Conservation (phyloP, 345 rosid genomes). For the Heritiera fomes region DNA sequence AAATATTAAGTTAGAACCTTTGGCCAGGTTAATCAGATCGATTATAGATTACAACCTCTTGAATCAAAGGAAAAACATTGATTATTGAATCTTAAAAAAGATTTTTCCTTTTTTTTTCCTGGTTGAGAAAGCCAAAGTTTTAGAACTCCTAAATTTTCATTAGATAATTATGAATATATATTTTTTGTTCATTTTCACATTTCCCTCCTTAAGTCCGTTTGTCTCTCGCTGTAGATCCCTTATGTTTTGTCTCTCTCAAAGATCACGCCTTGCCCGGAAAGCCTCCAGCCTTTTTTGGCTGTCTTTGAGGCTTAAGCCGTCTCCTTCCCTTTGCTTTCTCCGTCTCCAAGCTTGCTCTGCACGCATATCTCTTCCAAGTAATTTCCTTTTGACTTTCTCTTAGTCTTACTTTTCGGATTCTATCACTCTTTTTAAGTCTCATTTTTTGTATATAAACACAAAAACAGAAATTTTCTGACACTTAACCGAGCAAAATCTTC, state of each 20-base stretch:
- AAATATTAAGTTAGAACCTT: too few species aligned
- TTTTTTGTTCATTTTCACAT: too few species aligned
- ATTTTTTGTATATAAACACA: neutral
- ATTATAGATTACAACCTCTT: too few species aligned
- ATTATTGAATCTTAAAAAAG: too few species aligned
- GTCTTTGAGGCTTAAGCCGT: neutral
- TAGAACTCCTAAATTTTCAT: too few species aligned
- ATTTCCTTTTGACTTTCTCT: slow-evolving; percentile 20
- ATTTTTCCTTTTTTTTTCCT: too few species aligned
- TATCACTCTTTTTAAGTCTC: neutral
- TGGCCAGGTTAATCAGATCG: too few species aligned
- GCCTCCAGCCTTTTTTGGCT: neutral
- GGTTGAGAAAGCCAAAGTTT: too few species aligned
- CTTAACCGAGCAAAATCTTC: neutral
- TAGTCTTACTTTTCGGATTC: neutral
- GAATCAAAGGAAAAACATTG: too few species aligned
- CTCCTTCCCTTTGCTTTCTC: neutral
- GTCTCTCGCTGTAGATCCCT: too few species aligned
- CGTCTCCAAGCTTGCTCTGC: slow-evolving; percentile 27
- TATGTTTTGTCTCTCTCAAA: neutral
- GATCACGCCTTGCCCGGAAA: slow-evolving; percentile 1
- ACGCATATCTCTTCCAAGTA: slow-evolving; percentile 26
- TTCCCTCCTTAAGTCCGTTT: too few species aligned
- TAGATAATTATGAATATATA: too few species aligned
- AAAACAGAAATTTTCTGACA: neutral